These are phyloP conservation scores for Stevia rebaudiana DNA, from an alignment of 140 eudicot species.

Conservation along the genomic window DNA sequence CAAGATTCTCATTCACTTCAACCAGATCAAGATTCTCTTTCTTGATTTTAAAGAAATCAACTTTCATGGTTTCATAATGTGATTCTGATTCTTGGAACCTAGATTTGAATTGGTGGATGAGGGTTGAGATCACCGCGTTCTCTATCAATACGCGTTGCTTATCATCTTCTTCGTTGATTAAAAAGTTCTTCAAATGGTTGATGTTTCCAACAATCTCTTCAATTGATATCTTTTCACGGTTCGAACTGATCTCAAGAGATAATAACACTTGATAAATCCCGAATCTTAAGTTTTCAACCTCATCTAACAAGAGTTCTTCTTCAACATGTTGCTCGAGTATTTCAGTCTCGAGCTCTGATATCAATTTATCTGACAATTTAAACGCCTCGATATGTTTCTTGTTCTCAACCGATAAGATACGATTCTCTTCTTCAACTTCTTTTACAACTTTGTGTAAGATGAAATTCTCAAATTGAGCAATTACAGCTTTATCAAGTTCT, in stretches of 20 bases:
- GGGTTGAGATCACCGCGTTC: constrained; percentile 52
- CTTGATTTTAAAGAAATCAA: constrained; percentile 6
- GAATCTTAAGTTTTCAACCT: constrained; percentile 62
- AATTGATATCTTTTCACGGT: constrained; percentile 40
- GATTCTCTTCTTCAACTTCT: constrained; percentile 86
- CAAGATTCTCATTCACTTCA: constrained; percentile 39
- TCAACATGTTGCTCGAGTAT: constrained; percentile 88
- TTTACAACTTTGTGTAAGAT: constrained; percentile 74
- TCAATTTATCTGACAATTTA: constrained; percentile 67
- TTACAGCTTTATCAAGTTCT: constrained; percentile 75
- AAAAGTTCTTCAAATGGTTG: constrained; percentile 35
- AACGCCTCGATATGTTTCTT: constrained; percentile 72
- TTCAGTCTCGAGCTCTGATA: constrained; percentile 80
- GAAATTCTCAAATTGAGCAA: constrained; percentile 81
- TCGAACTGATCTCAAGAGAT: constrained; percentile 45
- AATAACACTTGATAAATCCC: constrained; percentile 63
- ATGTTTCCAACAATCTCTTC: constrained; percentile 45
- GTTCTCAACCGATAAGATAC: constrained; percentile 46
- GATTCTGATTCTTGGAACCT: no score
- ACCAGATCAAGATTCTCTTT: constrained; percentile 27
- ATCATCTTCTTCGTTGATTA: constrained; percentile 50
- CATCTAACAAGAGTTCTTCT: constrained; percentile 71
- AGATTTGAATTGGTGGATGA: constrained; percentile 24
- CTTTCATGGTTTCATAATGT: constrained; percentile 20
- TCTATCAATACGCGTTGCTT: constrained; percentile 58